Evolutionary conservation across 2,329 filamentous ascomycete species (phyloP), one percentile per base, ranked within the genome.

Genomic region (Hysterium pulicare): DNA sequence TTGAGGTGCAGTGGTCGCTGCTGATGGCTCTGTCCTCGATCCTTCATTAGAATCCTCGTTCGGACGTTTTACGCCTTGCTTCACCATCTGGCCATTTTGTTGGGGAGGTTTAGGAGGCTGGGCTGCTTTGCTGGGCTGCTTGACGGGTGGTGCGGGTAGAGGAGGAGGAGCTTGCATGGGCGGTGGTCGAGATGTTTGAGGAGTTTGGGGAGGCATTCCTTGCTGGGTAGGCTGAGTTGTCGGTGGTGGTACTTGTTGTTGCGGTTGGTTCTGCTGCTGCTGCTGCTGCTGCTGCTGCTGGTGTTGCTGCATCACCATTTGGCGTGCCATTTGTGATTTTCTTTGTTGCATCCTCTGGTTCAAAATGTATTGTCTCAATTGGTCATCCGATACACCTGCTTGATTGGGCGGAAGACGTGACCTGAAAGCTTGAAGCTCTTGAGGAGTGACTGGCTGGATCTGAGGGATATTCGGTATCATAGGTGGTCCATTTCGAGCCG

Each of bases 31-130:
- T 46, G 58, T 35, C 38, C 57, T 67, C 9, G 57, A 58, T 31
- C 65, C 61, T 40, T 73, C 71, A 17, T 61, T 48, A 11, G 66
- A 55, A 49, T 74, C 71, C 17, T 73, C 71, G 40, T 62, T 69
- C 8, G 64, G 59, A 26, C 66, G 58, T 51, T 69, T 69, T 15
- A 59, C 45, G 17, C 58, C 56, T 47, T 64, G 57, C 41, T 53
- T 59, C 15, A 50, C 20, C 28, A 49, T 51, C 15, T 51, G 44
- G 19, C 43, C 30, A 30, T 36, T 44, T 11, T 53, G 26, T 45
- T 61, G 59, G 21, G 54, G 23, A 19, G 50, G 45, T 36, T 58
- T 54, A 21, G 48, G 42, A 28, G 51, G 45, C 17, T 54, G 54
- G 33, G 49, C 52, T 11, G 50, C 44, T 28, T 47, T 59, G 19